These are phyloP conservation scores for Neurospora pannonica DNA, from an alignment of 495 filamentous ascomycete genomes.

Conservation along the genomic window DNA sequence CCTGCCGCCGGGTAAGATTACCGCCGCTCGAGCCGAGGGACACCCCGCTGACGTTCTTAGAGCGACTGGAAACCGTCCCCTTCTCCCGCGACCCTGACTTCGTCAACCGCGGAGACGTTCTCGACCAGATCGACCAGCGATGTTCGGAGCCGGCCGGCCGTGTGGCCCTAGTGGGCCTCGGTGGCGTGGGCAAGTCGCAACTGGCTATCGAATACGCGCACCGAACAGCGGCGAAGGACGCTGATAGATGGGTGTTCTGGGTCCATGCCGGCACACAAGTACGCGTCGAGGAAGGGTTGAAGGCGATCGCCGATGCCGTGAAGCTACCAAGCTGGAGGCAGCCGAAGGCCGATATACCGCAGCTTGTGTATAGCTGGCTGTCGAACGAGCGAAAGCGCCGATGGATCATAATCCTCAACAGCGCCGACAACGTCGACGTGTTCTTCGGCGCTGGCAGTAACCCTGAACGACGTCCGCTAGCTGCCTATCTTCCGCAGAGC, in stretches of 20 bases:
- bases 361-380: slow-evolving; percentile 32
- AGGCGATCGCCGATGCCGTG: slow-evolving; percentile 25
- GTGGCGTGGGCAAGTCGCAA: slow-evolving; percentile 16
- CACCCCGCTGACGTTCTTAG: too few relatives aligned
- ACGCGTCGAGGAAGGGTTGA: slow-evolving; percentile 30
- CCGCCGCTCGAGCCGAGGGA: too few relatives aligned
- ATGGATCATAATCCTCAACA: slow-evolving; percentile 39
- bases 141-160: too few relatives aligned
- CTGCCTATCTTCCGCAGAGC: background rate
- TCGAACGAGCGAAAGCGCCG: slow-evolving; percentile 23
- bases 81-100: too few relatives aligned
- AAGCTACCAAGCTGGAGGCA: slow-evolving; percentile 27
- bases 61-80: too few relatives aligned
- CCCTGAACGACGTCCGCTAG: too few relatives aligned
- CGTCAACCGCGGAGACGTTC: too few relatives aligned
- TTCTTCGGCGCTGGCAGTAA: slow-evolving; percentile 5
- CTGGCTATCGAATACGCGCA: slow-evolving; percentile 31
- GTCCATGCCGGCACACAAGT: slow-evolving; percentile 26
- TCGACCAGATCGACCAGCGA: too few relatives aligned
- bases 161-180: too few relatives aligned
- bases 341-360: slow-evolving; percentile 24
- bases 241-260: slow-evolving; percentile 32
- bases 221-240: slow-evolving; percentile 10
- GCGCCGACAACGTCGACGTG: slow-evolving; percentile 30
- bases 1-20: too few relatives aligned